Evolutionary conservation across 768 basidiomycete genomes (phyloP).

Genomic region (Mrakia gelida): DNA sequence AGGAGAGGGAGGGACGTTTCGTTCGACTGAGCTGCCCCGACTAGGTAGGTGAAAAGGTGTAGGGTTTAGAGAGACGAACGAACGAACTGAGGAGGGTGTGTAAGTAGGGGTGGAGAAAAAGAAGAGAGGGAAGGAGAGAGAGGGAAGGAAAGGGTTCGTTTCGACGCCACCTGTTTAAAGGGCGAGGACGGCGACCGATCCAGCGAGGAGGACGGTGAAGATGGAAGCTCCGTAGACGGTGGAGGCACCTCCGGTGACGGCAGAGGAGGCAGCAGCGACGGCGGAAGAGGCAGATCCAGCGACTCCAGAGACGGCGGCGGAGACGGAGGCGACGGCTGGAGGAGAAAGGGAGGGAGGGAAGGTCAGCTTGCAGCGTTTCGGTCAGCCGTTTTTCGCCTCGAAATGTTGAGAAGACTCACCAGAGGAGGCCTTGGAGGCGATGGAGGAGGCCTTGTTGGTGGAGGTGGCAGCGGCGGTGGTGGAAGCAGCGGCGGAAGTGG

Average conservation of each 20-base stretch:
- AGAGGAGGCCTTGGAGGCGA: neutral
- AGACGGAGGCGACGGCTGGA: neutral
- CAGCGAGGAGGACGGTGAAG: constrained; percentile 13
- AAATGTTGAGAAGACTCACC: too few relatives aligned
- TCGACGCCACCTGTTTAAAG: constrained; percentile 1
- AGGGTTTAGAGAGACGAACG: neutral
- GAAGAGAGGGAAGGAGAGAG: neutral
- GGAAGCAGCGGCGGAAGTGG: neutral
- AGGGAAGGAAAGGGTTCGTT: neutral
- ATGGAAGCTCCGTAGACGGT: constrained; percentile 4
- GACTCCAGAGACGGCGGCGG: neutral
- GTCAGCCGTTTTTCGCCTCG: too few relatives aligned
- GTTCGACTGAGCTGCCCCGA: too few relatives aligned
- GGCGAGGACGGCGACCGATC: constrained; percentile 21
- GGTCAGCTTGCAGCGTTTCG: too few relatives aligned
- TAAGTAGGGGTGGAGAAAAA: neutral
- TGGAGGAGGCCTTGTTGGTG: neutral
- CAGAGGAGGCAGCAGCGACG: neutral
- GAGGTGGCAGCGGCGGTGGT: neutral
- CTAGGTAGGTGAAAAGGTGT: neutral
- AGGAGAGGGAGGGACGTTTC: too few relatives aligned
- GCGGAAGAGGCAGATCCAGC: neutral
- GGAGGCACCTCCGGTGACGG: neutral
- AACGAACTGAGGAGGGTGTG: neutral
- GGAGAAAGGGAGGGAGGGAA: neutral